Base-by-base conservation (phyloP, 1,139 yeast species). In the Pichia sp. region DNA sequence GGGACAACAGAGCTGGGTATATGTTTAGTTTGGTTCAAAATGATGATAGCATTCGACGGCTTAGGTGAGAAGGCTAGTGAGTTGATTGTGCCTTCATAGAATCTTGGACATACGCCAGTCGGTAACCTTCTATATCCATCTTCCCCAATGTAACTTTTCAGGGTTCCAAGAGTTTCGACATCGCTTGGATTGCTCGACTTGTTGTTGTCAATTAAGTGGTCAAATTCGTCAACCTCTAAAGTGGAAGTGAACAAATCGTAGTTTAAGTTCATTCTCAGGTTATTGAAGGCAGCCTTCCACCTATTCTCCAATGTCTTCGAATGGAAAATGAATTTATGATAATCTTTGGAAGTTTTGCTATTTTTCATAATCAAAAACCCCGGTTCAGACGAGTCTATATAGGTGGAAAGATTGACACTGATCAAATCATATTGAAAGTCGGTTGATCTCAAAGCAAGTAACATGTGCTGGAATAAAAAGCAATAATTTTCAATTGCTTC, bases 241-340 rank as follows among this genome's bases (percentile, higher is more conserved):
- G 74, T 68, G 0, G 72, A 65, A 3, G 75, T 68, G 0, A 73
- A 46, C 16, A 65, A 52, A 1, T 59, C 57, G 2, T 62, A 59
- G 14, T 70, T 66, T 51, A 72, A 69, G 17, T 62, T 62, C 14
- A 66, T 61, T 12, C 65, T 67, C 54, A 59, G 50, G 47, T 71
- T 67, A 41, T 68, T 66, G 8, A 74, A 58, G 0, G 70, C 75
- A 12, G 69, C 62, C 4, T 64, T 62, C 77, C 77, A 74, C 61
- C 71, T 73, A 52, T 69, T 70, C 36, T 71, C 52, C 2, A 71
- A 59, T n/a, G 58, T 55, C 2, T 36, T 49, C 6, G 31, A 27
- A 2, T 46, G 9, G 10, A 56, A 58, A 2, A 47, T 17, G n/a
- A 59, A 64, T 52, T 8, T 65, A 59, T 34, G 61, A 46, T 45